Conservation (phyloP, 1,284 basidiomycete species). For the Austroboletus niveus region DNA sequence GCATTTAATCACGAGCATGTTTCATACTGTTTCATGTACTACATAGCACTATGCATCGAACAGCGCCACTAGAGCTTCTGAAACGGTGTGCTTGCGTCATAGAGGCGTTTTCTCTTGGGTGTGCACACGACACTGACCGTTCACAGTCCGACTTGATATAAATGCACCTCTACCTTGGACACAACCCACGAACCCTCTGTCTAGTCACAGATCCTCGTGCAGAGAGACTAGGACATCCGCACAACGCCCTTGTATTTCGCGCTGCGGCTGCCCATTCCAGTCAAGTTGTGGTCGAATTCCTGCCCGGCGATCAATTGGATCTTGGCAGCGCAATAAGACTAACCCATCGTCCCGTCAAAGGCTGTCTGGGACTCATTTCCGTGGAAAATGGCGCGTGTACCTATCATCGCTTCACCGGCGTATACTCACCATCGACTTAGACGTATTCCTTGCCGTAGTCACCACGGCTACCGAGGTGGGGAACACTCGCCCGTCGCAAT, state of each 20-base stretch:
- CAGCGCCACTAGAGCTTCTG: too few relatives aligned
- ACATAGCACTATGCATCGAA: background rate
- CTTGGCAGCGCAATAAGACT: constrained; percentile 58
- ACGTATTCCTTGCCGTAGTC: constrained; percentile 78
- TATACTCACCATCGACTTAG: constrained; percentile 38
- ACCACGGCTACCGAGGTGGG: constrained; percentile 76
- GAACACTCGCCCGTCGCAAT: constrained; percentile 65
- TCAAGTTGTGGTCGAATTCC: constrained; percentile 82
- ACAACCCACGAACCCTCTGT: constrained; percentile 64
- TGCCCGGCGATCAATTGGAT: constrained; percentile 71
- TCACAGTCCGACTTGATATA: background rate
- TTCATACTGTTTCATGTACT: constrained; percentile 4
- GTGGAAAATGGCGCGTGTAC: constrained; percentile 60
- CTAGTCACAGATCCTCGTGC: constrained; percentile 70
- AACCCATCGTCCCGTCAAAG: constrained; percentile 68
- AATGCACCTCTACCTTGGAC: constrained; percentile 72
- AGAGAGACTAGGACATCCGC: constrained; percentile 56
- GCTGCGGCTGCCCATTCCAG: constrained; percentile 52
- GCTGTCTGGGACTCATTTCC: constrained; percentile 78
- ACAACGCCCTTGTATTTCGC: constrained; percentile 67
- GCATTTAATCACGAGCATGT: background rate
- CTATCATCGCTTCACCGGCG: background rate
- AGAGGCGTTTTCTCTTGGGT: background rate
- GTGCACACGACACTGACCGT: too few relatives aligned
- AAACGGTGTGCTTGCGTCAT: background rate